These are phyloP conservation scores for Cymbidium sinense DNA, from an alignment of 106 monocot species.

Conservation along the genomic window DNA sequence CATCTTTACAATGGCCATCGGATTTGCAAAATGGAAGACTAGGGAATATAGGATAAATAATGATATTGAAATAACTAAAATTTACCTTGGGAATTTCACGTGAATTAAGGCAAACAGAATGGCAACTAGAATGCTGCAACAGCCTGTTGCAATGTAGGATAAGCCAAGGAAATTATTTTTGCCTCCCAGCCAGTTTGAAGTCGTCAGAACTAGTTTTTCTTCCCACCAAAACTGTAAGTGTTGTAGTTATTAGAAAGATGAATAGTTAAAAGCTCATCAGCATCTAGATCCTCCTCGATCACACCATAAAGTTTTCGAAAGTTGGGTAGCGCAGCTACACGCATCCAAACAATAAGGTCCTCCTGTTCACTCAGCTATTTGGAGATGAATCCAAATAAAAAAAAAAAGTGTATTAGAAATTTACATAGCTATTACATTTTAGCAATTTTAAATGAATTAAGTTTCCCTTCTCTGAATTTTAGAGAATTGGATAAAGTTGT, in stretches of 20 bases:
- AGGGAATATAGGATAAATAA: not conserved
- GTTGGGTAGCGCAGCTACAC: slow-evolving; percentile 78
- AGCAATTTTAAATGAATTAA: not conserved
- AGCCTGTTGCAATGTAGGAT: slow-evolving; percentile 61
- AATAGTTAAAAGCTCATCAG: slow-evolving; percentile 40
- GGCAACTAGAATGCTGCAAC: slow-evolving; percentile 37
- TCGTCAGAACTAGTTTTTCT: slow-evolving; percentile 80
- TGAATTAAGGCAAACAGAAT: slow-evolving; percentile 73
- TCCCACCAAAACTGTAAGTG: slow-evolving; percentile 79
- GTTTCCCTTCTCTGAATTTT: not conserved
- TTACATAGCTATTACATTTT: not conserved
- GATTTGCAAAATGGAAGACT: not conserved
- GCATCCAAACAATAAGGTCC: slow-evolving; percentile 95
- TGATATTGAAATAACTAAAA: not conserved
- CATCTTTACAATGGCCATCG: not conserved
- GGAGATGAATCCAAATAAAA: not conserved
- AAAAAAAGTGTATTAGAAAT: not conserved
- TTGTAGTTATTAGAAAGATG: slow-evolving; percentile 76
- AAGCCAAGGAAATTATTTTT: slow-evolving; percentile 84
- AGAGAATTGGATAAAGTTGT: not conserved
- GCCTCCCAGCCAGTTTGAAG: slow-evolving; percentile 70
- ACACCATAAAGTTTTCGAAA: slow-evolving; percentile 85
- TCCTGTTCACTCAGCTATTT: slow-evolving; percentile 81
- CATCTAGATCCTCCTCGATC: slow-evolving; percentile 67
- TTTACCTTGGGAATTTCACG: slow-evolving; percentile 81